phyloP scores from a whole-genome alignment of 164 flowering plant genomes.

The Malania oleifera region DNA sequence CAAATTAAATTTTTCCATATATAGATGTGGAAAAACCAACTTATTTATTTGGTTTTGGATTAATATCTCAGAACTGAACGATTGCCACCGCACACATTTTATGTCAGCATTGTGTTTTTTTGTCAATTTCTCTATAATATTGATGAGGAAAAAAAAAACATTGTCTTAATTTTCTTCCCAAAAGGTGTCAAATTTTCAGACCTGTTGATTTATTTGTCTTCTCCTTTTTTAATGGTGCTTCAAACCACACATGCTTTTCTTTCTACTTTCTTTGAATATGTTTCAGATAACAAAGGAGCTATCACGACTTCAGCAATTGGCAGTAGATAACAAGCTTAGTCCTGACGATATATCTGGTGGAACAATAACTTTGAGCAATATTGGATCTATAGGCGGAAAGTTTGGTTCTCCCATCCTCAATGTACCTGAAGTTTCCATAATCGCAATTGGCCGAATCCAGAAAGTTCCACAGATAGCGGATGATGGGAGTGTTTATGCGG shows the following conservation, averaged over 20 bases:
- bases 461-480: constrained; percentile 67
- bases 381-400: constrained; percentile 95
- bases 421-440: constrained; percentile 86
- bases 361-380: constrained; percentile 88
- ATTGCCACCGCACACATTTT: too few species aligned
- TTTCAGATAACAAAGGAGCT: constrained; percentile 80
- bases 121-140: too few species aligned
- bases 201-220: neutral
- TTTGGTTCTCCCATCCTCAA: constrained; percentile 85
- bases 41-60: too few species aligned
- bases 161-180: too few species aligned
- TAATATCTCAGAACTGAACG: too few species aligned
- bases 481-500: constrained; percentile 67
- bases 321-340: constrained; percentile 67
- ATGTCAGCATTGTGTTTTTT: too few species aligned
- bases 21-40: too few species aligned
- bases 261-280: too few species aligned
- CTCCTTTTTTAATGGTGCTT: neutral
- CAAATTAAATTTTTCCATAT: too few species aligned
- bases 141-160: too few species aligned
- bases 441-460: constrained; percentile 84
- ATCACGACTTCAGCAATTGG: constrained; percentile 65
- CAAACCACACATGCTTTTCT: too few species aligned
- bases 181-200: too few species aligned
- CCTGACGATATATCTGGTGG: constrained; percentile 80